Conservation (phyloP, 140 eudicot species). For the Ambrosia hybrid region DNA sequence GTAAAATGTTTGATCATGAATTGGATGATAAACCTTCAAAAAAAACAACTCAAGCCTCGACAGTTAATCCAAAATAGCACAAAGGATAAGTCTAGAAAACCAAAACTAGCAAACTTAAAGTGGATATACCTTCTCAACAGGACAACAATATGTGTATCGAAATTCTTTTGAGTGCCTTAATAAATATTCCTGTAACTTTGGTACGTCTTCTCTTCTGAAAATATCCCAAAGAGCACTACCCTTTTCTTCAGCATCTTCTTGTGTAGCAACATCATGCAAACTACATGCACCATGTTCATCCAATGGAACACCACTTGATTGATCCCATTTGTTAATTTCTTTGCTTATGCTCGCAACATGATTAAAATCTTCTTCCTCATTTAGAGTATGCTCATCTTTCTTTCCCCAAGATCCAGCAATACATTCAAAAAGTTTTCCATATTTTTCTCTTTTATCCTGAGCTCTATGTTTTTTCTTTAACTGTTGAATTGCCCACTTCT, state of each 20-base stretch:
- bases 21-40: constrained; percentile 73
- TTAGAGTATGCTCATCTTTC: constrained; percentile 17
- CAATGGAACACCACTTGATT: too few relatives aligned
- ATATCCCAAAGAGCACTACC: constrained; percentile 95
- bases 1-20: constrained; percentile 89
- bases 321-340: too few relatives aligned
- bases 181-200: constrained; percentile 62
- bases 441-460: constrained; percentile 58
- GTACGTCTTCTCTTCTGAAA: constrained; percentile 78
- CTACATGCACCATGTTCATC: background rate
- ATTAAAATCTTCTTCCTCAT: constrained; percentile 7
- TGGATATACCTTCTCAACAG: constrained; percentile 67
- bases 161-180: constrained; percentile 60
- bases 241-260: constrained; percentile 31
- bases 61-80: background rate
- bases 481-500: constrained; percentile 40
- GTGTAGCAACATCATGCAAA: constrained; percentile 4
- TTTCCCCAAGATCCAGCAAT: constrained; percentile 9
- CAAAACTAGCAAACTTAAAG: background rate
- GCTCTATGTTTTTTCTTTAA: constrained; percentile 60
- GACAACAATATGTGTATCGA: constrained; percentile 70
- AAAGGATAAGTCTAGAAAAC: background rate
- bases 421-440: constrained; percentile 13
- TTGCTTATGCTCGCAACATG: background rate
- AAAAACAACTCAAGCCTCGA: constrained; percentile 11